phyloP scores from a whole-genome alignment of 305 asterid species.

The Caryopteris hybrid region DNA sequence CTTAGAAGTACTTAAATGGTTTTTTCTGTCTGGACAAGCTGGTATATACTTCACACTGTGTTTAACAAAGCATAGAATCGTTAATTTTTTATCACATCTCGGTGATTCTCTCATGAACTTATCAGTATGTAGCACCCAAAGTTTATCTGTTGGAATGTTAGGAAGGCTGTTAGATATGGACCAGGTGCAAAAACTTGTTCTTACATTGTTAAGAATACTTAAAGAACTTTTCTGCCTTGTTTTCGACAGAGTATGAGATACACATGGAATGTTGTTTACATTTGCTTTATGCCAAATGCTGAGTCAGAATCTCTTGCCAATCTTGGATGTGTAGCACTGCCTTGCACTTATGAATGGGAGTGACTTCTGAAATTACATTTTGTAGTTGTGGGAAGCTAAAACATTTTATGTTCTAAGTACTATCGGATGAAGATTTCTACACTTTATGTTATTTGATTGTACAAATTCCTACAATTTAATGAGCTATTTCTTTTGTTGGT shows the following conservation, averaged over 20 bases:
- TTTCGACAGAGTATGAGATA: background rate
- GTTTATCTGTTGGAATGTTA: background rate
- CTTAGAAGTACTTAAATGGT: conserved; percentile 42
- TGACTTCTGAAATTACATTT: too few relatives aligned
- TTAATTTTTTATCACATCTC: background rate
- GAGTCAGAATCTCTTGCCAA: too few relatives aligned
- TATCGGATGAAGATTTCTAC: too few relatives aligned
- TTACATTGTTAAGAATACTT: background rate
- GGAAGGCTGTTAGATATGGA: background rate
- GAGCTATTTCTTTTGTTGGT: too few relatives aligned
- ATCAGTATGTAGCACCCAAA: background rate
- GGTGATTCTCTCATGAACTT: background rate
- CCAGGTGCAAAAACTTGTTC: background rate
- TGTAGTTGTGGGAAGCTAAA: too few relatives aligned
- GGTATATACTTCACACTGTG: conserved; percentile 34
- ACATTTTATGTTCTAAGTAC: too few relatives aligned
- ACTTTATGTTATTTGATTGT: too few relatives aligned
- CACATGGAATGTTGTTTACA: too few relatives aligned
- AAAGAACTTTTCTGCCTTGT: background rate
- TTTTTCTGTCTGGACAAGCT: conserved; percentile 62
- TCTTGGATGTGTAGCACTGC: too few relatives aligned
- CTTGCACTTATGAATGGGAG: too few relatives aligned
- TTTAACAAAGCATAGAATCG: background rate
- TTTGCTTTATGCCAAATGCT: too few relatives aligned
- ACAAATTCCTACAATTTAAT: too few relatives aligned